A percentile compares a stretch with the other conserved stretches of the same genome.
phyloP scores from a whole-genome alignment of 1,284 basidiomycete species.

The Sporisorium reilianum region DNA sequence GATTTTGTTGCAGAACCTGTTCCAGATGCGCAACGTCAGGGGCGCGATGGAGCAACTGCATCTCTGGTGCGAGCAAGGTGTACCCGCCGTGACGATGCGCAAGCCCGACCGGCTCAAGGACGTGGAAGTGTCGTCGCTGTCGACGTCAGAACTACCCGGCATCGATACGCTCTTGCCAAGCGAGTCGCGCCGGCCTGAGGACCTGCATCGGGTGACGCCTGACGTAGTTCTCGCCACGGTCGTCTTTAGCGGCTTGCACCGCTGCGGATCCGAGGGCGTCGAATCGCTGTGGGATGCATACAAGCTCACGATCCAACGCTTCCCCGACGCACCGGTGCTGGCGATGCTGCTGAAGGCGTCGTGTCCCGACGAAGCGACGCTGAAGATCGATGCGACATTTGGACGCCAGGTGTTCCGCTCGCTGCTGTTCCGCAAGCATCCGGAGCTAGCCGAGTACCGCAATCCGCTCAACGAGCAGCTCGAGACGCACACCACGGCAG shows the following conservation, averaged over 20 bases:
- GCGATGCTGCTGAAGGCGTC: slow-evolving; percentile 36
- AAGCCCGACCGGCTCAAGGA: slow-evolving; percentile 1
- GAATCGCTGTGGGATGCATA: slow-evolving; percentile 37
- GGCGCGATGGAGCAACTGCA: slow-evolving; percentile 32
- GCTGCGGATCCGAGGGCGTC: slow-evolving; percentile 21
- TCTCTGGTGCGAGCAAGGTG: slow-evolving; percentile 37
- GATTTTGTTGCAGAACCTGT: slow-evolving; percentile 32
- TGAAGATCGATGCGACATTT: slow-evolving; percentile 13
- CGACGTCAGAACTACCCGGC: not conserved
- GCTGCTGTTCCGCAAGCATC: slow-evolving; percentile 37
- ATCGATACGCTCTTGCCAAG: not conserved
- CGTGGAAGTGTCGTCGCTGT: slow-evolving; percentile 11
- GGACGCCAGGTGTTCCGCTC: slow-evolving; percentile 32
- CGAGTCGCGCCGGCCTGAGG: too few relatives aligned
- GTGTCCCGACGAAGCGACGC: slow-evolving; percentile 5
- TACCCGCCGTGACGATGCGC: not conserved
- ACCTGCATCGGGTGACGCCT: slow-evolving; percentile 15
- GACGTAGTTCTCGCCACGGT: slow-evolving; percentile 34
- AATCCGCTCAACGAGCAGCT: slow-evolving; percentile 24
- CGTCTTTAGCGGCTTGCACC: slow-evolving; percentile 34
- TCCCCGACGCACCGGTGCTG: slow-evolving; percentile 41
- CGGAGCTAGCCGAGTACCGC: slow-evolving; percentile 22
- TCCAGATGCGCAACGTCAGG: slow-evolving; percentile 16
- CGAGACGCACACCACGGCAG: slow-evolving; percentile 11
- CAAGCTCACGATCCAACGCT: slow-evolving; percentile 26